Base-by-base conservation (phyloP, 108 stramenopile species). In the Cylindrotheca closterium region DNA sequence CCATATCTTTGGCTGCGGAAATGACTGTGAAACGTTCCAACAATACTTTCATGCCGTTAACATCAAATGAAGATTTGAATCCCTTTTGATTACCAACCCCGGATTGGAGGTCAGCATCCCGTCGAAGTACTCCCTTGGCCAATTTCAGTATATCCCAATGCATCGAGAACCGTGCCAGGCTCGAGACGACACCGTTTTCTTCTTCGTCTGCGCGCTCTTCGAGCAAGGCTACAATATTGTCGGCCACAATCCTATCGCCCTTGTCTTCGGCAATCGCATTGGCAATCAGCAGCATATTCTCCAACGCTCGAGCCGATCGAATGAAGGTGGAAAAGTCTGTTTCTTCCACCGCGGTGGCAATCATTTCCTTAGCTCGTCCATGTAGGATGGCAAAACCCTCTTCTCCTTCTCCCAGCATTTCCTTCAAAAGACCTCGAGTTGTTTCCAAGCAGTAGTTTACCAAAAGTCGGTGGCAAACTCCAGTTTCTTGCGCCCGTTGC, bases 21-120 rank as follows among this genome's bases (percentile, higher is more conserved):
- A 69, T 26, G 23, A 68, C 37, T 29, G 75, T 79, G 58, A 86
- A 70, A 27, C 79, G 46, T 23, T 79, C 76, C 81, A 89, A 75
- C 1, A 89, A 74, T 61, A 82, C 74, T 30, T 84, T 78, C 73
- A 89, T 81, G 33, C 82, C 87, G 45, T 76, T 59, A 18, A 81
- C 63, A 48, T 79, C 66, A 49, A 89, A 89, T 3, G 78, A 85
- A n/a, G n/a, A n/a, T n/a, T n/a, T n/a, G 37, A 42, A 42, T 24
- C 75, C 79, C 12, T 60, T 67, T 29, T 65, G 49, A 46, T 49
- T 47, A 64, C 78, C 71, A 71, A 70, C 57, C 17, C 74, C 55
- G 30, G 58, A 73, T 29, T 68, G 24, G 47, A 33, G 22, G 50
- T 60, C 51, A 4, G 79, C 69, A 28, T 80, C 55, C 8, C 68